These are phyloP conservation scores for Chlorella sp. DNA, from an alignment of 139 green algal genomes.

Conservation along the genomic window DNA sequence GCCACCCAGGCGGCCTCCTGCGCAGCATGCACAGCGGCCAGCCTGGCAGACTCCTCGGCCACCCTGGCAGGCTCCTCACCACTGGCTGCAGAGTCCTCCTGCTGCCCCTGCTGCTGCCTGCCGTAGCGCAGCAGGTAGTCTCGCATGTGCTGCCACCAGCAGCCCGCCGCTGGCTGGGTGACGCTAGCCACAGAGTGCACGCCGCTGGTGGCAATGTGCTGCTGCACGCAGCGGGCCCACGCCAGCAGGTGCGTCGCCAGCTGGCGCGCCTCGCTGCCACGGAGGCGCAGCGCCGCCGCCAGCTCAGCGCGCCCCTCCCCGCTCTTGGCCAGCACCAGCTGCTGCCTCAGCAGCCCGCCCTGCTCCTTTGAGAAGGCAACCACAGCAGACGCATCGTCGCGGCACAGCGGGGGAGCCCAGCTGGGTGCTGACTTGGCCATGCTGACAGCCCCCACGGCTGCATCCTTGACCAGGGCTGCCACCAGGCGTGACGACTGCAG, in stretches of 20 bases:
- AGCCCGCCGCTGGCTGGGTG: slow-evolving; percentile 14
- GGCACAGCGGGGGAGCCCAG: slow-evolving; percentile 12
- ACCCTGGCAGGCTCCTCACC: not conserved
- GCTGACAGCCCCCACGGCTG: not conserved
- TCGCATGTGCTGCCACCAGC: slow-evolving; percentile 36
- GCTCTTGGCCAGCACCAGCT: not conserved
- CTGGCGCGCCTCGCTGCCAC: not conserved
- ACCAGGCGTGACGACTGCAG: slow-evolving; percentile 3
- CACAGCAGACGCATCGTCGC: not conserved
- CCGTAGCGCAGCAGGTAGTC: slow-evolving; percentile 23
- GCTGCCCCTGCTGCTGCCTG: not conserved
- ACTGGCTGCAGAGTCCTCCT: not conserved
- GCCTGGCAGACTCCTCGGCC: too few relatives aligned
- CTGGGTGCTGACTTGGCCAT: not conserved
- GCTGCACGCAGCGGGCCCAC: slow-evolving; percentile 26
- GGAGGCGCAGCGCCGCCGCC: not conserved
- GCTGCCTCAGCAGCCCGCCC: not conserved
- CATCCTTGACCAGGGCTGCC: not conserved
- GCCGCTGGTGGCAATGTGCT: not conserved
- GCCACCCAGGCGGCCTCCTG: not conserved
- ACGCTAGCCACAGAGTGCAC: not conserved
- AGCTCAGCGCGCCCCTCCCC: not conserved
- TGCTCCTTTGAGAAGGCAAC: not conserved
- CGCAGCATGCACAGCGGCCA: not conserved
- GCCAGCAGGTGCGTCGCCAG: slow-evolving; percentile 15